Base-by-base conservation (phyloP, 75 land plant genomes). In the Azolla pinnata region DNA sequence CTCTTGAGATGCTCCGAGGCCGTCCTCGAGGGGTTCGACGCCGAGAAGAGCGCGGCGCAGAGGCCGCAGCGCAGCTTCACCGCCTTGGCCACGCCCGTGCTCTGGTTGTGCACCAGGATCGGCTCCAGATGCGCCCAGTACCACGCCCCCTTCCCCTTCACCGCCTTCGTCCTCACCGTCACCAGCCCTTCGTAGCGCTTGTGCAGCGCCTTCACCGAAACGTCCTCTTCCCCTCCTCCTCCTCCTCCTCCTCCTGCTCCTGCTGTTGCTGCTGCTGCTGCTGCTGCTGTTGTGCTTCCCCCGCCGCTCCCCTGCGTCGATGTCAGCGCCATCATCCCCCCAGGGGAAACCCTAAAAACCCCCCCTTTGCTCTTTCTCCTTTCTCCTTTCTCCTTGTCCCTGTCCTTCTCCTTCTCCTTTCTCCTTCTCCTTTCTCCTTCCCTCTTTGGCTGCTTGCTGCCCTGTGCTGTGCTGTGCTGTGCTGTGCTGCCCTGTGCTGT, bases 141-240 rank as follows among this genome's bases (percentile, higher is more conserved):
- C 93, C 90, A 86, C 1, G 93, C 93, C 12, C 93, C 93, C 44
- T 88, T 88, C 20, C 93, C 93, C 55, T 83, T 88, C 46, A 82
- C 65, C 44, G 93, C 93, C 76, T 88, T 88, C 64, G 57, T 73
- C 9, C 86, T 62, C 47, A 88, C 93, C 31, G 72, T 72, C 33
- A 80, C 56, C 54, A 88, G 77, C 18, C 81, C 86, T 40, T 88
- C 86, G 67, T 79, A 88, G 27, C 93, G 61, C 72, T 82, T 85
- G 56, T 67, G 63, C 62, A 79, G 64, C 47, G 86, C 78, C 67
- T 72, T 79, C 52, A 67, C 71, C 19, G 93, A 63, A 46, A 46
- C 12, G 2, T 4, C 49, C 49, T 46, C 49, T 23, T 46, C 12
- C 12, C 21, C 49, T 18, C 49, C 17, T 17, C 10, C 17, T 46